These are phyloP conservation scores for Penicillium maclennaniae DNA, from an alignment of 495 filamentous ascomycete genomes.

Conservation along the genomic window DNA sequence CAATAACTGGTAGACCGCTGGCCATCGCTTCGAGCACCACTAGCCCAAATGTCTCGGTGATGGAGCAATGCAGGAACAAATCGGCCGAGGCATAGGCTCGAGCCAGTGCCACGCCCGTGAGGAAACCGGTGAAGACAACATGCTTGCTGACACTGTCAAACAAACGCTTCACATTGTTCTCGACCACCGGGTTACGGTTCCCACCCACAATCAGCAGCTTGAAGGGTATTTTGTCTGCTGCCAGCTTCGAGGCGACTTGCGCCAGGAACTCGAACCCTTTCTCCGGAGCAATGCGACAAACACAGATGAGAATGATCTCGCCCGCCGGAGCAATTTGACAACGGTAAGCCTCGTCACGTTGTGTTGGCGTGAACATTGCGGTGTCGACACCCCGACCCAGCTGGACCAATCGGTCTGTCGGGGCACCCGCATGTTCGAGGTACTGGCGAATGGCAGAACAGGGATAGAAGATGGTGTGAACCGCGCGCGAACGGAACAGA, in stretches of 20 bases:
- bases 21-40: conserved; percentile 65
- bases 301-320: conserved; percentile 57
- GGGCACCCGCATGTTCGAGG: conserved; percentile 47
- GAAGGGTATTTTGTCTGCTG: conserved; percentile 50
- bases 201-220: conserved; percentile 60
- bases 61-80: conserved; percentile 60
- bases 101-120: conserved; percentile 50
- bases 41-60: conserved; percentile 64
- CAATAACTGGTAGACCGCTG: conserved; percentile 59
- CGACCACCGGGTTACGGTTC: conserved; percentile 56
- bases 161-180: conserved; percentile 47
- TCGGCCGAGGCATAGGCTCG: conserved; percentile 57
- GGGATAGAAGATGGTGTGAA: conserved; percentile 61
- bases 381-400: conserved; percentile 61
- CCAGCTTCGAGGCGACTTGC: conserved; percentile 43
- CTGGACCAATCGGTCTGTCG: conserved; percentile 45
- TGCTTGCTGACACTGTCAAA: conserved; percentile 45
- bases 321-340: conserved; percentile 49
- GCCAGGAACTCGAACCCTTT: conserved; percentile 64
- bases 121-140: conserved; percentile 57
- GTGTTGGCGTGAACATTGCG: conserved; percentile 47
- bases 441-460: conserved; percentile 53
- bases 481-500: conserved; percentile 52
- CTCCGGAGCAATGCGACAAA: conserved; percentile 58
- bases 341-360: conserved; percentile 44